Base-by-base conservation (phyloP, 108 stramenopile species). In the Bacterosira constricta region DNA sequence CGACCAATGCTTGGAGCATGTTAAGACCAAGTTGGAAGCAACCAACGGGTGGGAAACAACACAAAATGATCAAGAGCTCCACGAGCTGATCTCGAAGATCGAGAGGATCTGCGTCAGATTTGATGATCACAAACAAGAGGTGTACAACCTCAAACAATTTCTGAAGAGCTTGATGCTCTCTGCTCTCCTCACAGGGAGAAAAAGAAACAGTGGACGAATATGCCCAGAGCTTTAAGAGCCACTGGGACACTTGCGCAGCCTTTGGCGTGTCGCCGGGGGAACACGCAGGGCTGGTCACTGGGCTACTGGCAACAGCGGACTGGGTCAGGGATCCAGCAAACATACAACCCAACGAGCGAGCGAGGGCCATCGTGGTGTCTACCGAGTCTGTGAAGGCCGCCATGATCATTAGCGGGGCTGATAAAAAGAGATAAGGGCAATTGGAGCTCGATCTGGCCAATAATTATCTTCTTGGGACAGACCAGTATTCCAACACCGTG, bases 401-500 rank as follows among this genome's bases (percentile, higher is more conserved):
- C 11, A n/a, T n/a, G n/a, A n/a, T n/a, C n/a, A n/a, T n/a, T n/a
- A n/a, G n/a, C n/a, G n/a, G n/a, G n/a, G n/a, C 67, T 11, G 54
- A 54, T 32, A 56, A 59, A 13, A 58, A 2, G 6, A 44, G 42
- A 32, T 69, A 56, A 6, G 23, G 53, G 21, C 17, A 57, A 15
- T 34, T 69, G 20, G 2, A 31, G 21, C 15, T 37, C 2, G 1
- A 69, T 11, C 68, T 69, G 5, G 4, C 39, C 3, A 69, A 69
- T 18, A 34, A 69, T 23, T 58, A 47, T 34, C 12, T 34, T 3
- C 51, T 34, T 6, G 68, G 68, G 2, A 47, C 12, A 0, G 38
- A 69, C 23, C 51, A 69, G n/a, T 69, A 47, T 41, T 34, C 68
- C 3, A 20, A 49, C 36, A 69, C 68, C 9, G 2, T 58, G 1